Conservation (phyloP, 805 yeast genomes). For the Candida berthetii region DNA sequence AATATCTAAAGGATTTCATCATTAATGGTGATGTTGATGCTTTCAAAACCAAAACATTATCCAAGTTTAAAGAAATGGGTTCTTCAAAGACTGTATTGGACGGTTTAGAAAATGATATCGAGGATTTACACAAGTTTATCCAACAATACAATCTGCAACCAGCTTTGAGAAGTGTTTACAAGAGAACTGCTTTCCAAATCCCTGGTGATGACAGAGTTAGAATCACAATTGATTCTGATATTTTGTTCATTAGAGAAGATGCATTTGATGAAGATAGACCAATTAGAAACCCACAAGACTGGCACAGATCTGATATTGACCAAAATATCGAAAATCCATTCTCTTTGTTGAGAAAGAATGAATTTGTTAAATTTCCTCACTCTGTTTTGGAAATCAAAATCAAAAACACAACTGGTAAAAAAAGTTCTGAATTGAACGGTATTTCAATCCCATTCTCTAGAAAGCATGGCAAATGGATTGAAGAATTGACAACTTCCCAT, state of each 20-base stretch:
- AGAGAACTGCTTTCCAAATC: slow-evolving; percentile 94
- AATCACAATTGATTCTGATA: slow-evolving; percentile 84
- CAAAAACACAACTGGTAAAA: slow-evolving; percentile 35
- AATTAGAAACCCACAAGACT: slow-evolving; percentile 76
- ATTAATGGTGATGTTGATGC: slow-evolving; percentile 39
- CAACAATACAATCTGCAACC: slow-evolving; percentile 70
- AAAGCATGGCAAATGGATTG: slow-evolving; percentile 70
- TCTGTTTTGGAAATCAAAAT: slow-evolving; percentile 85
- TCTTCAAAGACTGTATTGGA: slow-evolving; percentile 46
- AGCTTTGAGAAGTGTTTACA: slow-evolving; percentile 76
- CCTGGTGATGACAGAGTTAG: slow-evolving; percentile 96
- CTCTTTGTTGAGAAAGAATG: slow-evolving; percentile 77
- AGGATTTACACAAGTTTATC: slow-evolving; percentile 58
- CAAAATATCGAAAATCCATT: slow-evolving; percentile 64
- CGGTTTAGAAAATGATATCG: slow-evolving; percentile 47
- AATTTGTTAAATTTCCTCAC: slow-evolving; percentile 76
- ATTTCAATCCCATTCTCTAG: slow-evolving; percentile 34
- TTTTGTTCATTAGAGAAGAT: slow-evolving; percentile 85
- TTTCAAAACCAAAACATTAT: slow-evolving; percentile 43
- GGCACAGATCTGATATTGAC: slow-evolving; percentile 95
- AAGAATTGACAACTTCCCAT: slow-evolving; percentile 76
- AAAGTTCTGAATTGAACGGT: slow-evolving; percentile 22
- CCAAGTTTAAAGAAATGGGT: slow-evolving; percentile 59
- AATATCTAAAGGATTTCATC: slow-evolving; percentile 71
- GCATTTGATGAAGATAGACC: slow-evolving; percentile 80